Base-by-base conservation (phyloP, 164 flowering plant species). In the Echeveria elegans region DNA sequence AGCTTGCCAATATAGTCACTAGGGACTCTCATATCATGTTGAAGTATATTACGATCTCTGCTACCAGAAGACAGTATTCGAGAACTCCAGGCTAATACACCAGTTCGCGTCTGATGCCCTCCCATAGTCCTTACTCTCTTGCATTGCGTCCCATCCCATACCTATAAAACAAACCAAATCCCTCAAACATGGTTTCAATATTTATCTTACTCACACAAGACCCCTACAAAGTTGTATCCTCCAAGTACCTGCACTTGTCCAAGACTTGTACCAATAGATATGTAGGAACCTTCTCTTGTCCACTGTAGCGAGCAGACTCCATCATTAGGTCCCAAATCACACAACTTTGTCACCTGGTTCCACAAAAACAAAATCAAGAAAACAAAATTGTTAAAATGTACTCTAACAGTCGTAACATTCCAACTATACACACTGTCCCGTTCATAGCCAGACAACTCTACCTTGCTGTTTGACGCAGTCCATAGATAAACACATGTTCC, bases 401-500 rank as follows among this genome's bases (percentile, higher is more conserved):
- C 45, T 40, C 45, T 40, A 2, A 40, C 2, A 8, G 37, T 18
- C 16, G 24, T n/a, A 36, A 29, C 52, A 41, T 23, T 30, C 0
- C 2, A 32, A 31, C 45, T 28, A n/a, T 16, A 58, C 11, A 14
- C 24, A 9, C 21, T 56, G 37, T 40, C 45, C 15, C 0, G 15
- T 14, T 28, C 36, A 15, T 4, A 29, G 37, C 64, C 24, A 2
- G 23, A 40, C 45, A 7, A 40, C 11, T 11, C 6, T 53, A 88
- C 99, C 79, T 87, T 95, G 82, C 97, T 84, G 71, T 79, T 87
- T 38, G 99, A 81, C 66, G 99, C 97, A 74, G 85, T 92, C 99
- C 99, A 95, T 18, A 95, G 76, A 77, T 92, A 95, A 67, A 92
- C 97, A 77, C 94, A 88, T 48, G 96, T 90, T 4, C 99, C 98